Percentiles rank a stretch among this genome's conserved stretches.
Conservation (phyloP, 495 filamentous ascomycete species). For the Talaromyces thailandensis region DNA sequence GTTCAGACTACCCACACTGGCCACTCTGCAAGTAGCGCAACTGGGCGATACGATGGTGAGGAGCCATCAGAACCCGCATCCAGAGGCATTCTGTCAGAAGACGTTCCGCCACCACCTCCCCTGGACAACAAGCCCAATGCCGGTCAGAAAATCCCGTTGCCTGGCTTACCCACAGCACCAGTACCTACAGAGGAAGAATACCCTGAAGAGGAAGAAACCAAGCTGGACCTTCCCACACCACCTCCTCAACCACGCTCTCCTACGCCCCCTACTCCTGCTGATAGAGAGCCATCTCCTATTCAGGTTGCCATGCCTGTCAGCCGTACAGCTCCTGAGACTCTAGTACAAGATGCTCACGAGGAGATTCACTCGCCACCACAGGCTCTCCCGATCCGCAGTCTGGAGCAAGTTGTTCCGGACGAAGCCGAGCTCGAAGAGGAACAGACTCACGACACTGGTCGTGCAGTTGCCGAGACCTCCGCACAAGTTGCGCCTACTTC, state of each 20-base stretch:
- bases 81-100: constrained; percentile 17
- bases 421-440: constrained; percentile 57
- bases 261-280: constrained; percentile 46
- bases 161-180: constrained; percentile 59
- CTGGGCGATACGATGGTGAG: constrained; percentile 39
- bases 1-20: constrained; percentile 66
- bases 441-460: constrained; percentile 55
- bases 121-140: constrained; percentile 54
- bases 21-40: constrained; percentile 47
- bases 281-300: constrained; percentile 61
- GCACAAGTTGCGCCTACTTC: constrained; percentile 17
- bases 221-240: constrained; percentile 36
- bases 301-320: constrained; percentile 81
- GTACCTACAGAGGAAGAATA: constrained; percentile 37
- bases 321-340: constrained; percentile 46
- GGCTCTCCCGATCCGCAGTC: constrained; percentile 45
- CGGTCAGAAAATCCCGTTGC: constrained; percentile 55
- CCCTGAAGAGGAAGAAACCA: constrained; percentile 34
- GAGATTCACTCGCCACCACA: constrained; percentile 40
- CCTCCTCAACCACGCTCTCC: constrained; percentile 54
- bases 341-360: constrained; percentile 40
- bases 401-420: constrained; percentile 49
- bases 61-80: constrained; percentile 39
- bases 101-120: constrained; percentile 41
- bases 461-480: constrained; percentile 50